These are phyloP conservation scores for Petunia axillaris DNA, from an alignment of 257 asterid genomes.

Conservation along the genomic window DNA sequence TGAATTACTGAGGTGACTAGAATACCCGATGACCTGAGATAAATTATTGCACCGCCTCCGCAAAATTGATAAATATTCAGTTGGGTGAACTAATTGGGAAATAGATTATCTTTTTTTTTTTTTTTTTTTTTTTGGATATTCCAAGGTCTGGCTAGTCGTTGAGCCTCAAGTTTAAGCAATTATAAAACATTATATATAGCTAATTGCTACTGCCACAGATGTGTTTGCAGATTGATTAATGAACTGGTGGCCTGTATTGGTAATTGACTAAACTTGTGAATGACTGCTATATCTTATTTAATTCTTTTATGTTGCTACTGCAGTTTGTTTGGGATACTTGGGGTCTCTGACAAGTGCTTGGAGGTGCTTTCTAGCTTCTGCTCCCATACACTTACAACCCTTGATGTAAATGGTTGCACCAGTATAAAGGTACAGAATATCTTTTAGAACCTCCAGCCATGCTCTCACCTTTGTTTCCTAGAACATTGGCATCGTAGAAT, in stretches of 20 bases:
- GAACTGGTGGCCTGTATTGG: neutral
- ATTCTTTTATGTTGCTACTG: conserved; percentile 26
- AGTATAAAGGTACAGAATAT: conserved; percentile 65
- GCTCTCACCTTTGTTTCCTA: conserved; percentile 2
- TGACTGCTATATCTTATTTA: neutral
- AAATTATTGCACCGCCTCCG: neutral
- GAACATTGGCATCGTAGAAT: conserved; percentile 4
- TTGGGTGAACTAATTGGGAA: neutral
- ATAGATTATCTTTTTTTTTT: neutral
- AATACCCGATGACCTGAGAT: neutral
- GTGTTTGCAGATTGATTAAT: neutral
- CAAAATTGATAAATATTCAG: conserved; percentile 9
- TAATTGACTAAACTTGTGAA: conserved; percentile 18
- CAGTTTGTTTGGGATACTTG: conserved; percentile 96
- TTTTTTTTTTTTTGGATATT: neutral
- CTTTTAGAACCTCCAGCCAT: conserved; percentile 15
- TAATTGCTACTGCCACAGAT: conserved; percentile 1
- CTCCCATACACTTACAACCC: conserved; percentile 68
- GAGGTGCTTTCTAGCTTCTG: conserved; percentile 70
- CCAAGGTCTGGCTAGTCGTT: neutral
- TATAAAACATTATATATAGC: neutral
- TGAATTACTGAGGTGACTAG: conserved; percentile 70
- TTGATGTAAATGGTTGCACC: conserved; percentile 92
- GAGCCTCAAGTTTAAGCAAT: conserved; percentile 2
- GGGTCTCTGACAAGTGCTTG: conserved; percentile 84